A percentile compares a stretch with the other conserved stretches of the same genome.
phyloP scores from a whole-genome alignment of 352 stramenopile genomes.

The Pythium grandisporangium region DNA sequence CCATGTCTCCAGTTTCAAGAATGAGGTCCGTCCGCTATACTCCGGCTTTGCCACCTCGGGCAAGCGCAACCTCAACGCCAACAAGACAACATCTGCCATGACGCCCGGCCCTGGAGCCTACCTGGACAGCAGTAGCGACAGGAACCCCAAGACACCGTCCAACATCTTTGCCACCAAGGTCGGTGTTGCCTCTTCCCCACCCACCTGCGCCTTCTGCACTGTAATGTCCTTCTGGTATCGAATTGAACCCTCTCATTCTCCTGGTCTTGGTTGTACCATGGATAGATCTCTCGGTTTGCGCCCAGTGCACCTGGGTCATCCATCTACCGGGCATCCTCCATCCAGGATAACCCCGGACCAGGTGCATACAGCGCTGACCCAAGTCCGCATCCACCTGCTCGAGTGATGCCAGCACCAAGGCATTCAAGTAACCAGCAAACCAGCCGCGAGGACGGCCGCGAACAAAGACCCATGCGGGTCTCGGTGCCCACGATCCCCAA shows the following conservation, averaged over 20 bases:
- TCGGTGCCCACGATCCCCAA: conserved; percentile 60
- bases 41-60: conserved; percentile 66
- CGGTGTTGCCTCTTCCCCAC: too few relatives aligned
- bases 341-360: conserved; percentile 69
- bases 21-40: conserved; percentile 24
- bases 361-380: conserved; percentile 6
- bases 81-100: conserved; percentile 68
- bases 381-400: conserved; percentile 6
- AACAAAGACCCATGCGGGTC: conserved; percentile 3
- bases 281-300: conserved; percentile 61
- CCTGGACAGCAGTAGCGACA: conserved; percentile 10
- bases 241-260: conserved; percentile 2
- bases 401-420: conserved; percentile 1
- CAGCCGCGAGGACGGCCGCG: too few relatives aligned
- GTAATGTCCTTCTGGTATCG: too few relatives aligned
- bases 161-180: conserved; percentile 73
- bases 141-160: conserved; percentile 13
- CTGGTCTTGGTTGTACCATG: background rate
- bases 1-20: conserved; percentile 37
- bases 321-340: conserved; percentile 47
- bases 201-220: too few relatives aligned
- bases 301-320: conserved; percentile 62
- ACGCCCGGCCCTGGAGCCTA: conserved; percentile 68
- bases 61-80: conserved; percentile 69
- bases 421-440: too few relatives aligned